Evolutionary conservation across 78 protist species (phyloP), one percentile per base, ranked within the genome.

Genomic region (Goniomonas avonlea): DNA sequence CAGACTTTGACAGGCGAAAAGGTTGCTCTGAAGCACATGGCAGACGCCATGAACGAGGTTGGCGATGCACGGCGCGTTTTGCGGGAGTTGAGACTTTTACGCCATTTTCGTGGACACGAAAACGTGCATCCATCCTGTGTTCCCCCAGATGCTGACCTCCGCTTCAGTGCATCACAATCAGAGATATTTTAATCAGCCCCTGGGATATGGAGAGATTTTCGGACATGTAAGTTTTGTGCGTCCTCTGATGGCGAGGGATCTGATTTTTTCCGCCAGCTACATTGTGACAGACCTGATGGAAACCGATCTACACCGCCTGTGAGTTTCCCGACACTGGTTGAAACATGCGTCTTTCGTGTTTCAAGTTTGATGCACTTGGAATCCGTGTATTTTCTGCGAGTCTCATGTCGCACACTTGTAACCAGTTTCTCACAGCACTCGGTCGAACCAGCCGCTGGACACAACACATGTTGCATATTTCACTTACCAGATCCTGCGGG

Each of bases 11-110:
- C 50, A 11, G 73, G 71, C 43, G 69, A 84, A 25, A 39, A 50
- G 13, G 93, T 89, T 18, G 98, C 98, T 17, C 90, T 97, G 73
- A 97, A 97, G 86, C 91, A 89, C 79, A 86, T 95, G 45, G 40
- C 71, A 21, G 84, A 87, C 35, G 95, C 89, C 13, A 95, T 95
- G 79, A 87, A 86, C 7, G 84, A 94, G 50, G 50, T 84, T 0
- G 82, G 85, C 3, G 99, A 95, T 71, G 81, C 89, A 3, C 92
- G 89, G 87, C 85, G 99, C 9, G 86, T 89, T 0, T 83, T 95
- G 32, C 92, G 99, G 32, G 99, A 97, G 71, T 73, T 97, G 65
- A 88, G 86, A 80, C 63, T 93, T 31, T 79, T 91, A 25, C 25
- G 60, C 21, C 88, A 88, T 48, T 82, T 93, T 32, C 3, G n/a